Evolutionary conservation across 108 stramenopile genomes (phyloP).

Genomic region (Fragilaria crotonensis): DNA sequence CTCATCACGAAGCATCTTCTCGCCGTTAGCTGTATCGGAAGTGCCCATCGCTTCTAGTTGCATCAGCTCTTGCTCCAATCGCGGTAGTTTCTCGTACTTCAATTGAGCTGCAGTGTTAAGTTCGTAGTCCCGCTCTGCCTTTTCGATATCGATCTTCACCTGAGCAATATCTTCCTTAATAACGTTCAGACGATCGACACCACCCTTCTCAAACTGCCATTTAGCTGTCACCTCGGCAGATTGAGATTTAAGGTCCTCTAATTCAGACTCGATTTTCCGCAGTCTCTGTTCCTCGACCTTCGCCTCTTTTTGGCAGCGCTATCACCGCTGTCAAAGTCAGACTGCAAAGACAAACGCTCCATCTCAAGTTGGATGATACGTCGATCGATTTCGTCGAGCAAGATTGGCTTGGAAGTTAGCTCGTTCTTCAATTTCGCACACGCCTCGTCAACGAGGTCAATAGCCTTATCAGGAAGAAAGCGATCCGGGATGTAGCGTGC

Average conservation of each 20-base stretch:
- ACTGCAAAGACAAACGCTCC: slow-evolving; percentile 84
- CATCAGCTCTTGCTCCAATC: slow-evolving; percentile 64
- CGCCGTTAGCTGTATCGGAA: slow-evolving; percentile 11
- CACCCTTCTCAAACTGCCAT: slow-evolving; percentile 87
- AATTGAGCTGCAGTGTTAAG: slow-evolving; percentile 91
- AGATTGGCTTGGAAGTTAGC: slow-evolving; percentile 71
- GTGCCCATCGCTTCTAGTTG: slow-evolving; percentile 37
- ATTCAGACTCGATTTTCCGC: slow-evolving; percentile 53
- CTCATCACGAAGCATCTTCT: slow-evolving; percentile 80
- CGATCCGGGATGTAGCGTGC: slow-evolving; percentile 96
- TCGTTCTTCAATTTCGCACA: slow-evolving; percentile 88
- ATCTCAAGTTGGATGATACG: slow-evolving; percentile 92
- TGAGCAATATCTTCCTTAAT: slow-evolving; percentile 88
- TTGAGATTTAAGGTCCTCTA: slow-evolving; percentile 56
- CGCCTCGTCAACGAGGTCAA: slow-evolving; percentile 98
- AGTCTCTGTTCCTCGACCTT: slow-evolving; percentile 52
- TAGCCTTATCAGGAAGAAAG: slow-evolving; percentile 83
- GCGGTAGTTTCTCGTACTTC: slow-evolving; percentile 85
- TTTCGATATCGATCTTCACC: slow-evolving; percentile 81
- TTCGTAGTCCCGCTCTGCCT: slow-evolving; percentile 91
- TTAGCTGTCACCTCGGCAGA: slow-evolving; percentile 63
- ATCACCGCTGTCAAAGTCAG: slow-evolving; percentile 49
- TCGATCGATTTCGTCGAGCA: slow-evolving; percentile 91
- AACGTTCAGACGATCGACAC: slow-evolving; percentile 57
- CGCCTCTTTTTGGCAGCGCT: no score